A percentile compares a stretch with the other conserved stretches of the same genome.
Evolutionary conservation across 208 protist species (phyloP).

Genomic region (Acanthamoeba castellanii): DNA sequence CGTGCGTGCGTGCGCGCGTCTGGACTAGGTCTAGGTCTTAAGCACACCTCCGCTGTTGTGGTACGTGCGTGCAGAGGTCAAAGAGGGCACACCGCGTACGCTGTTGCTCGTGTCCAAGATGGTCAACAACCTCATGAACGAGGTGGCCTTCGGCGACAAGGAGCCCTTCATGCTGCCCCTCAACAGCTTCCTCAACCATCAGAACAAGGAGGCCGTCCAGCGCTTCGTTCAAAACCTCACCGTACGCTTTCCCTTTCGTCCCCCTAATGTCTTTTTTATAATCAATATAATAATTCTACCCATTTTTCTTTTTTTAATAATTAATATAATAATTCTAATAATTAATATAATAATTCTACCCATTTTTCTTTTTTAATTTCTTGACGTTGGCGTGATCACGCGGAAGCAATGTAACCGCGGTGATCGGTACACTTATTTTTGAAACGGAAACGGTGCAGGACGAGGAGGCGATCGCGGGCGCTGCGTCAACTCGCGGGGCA

Average conservation of each 20-base stretch:
- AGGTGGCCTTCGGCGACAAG: slow-evolving; percentile 32
- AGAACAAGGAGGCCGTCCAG: background rate
- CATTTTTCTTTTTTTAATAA: too few species aligned
- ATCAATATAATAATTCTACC: background rate
- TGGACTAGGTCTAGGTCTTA: background rate
- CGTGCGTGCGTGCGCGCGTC: background rate
- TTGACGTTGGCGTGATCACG: too few species aligned
- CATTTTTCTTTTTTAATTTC: too few species aligned
- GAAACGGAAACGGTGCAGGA: too few species aligned
- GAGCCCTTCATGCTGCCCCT: slow-evolving; percentile 32
- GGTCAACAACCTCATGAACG: slow-evolving; percentile 45
- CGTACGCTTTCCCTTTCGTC: background rate
- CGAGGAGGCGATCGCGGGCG: too few species aligned
- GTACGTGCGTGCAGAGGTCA: background rate
- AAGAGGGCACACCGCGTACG: background rate
- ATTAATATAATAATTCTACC: too few species aligned
- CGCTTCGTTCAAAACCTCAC: slow-evolving; percentile 2
- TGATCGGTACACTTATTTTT: too few species aligned
- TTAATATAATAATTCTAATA: too few species aligned
- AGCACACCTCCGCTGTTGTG: background rate
- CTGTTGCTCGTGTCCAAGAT: slow-evolving; percentile 46
- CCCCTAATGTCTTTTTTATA: background rate
- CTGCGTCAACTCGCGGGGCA: too few species aligned
- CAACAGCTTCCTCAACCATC: background rate
- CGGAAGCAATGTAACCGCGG: too few species aligned